Evolutionary conservation across 352 stramenopile species (phyloP).

Genomic region (Phytophthora fragariaefolia): DNA sequence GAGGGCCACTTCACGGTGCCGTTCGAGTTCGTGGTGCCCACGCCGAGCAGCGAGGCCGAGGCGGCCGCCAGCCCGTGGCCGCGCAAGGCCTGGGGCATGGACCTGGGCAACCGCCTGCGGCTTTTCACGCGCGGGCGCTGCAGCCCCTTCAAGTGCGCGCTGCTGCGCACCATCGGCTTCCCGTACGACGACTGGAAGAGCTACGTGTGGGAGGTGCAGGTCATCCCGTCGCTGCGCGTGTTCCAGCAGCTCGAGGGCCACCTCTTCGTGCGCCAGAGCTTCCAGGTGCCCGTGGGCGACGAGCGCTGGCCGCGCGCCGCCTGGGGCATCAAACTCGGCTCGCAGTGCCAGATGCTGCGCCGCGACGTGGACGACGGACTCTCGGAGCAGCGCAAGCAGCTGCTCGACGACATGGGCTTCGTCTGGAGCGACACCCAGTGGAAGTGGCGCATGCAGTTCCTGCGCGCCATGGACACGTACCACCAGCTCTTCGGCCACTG

Average conservation of each 20-base stretch:
- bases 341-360: conserved; percentile 91
- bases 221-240: conserved; percentile 72
- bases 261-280: conserved; percentile 91
- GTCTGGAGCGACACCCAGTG: conserved; percentile 74
- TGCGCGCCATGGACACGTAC: conserved; percentile 80
- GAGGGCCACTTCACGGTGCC: conserved; percentile 83
- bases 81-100: conserved; percentile 50
- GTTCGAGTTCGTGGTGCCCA: conserved; percentile 60
- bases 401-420: conserved; percentile 72
- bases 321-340: conserved; percentile 91
- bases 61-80: conserved; percentile 41
- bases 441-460: conserved; percentile 68
- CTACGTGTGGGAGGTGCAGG: conserved; percentile 77
- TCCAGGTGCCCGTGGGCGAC: conserved; percentile 80
- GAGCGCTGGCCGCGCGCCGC: conserved; percentile 83
- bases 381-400: conserved; percentile 38
- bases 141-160: conserved; percentile 60
- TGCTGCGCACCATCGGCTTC: conserved; percentile 72
- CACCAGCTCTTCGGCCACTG: conserved; percentile 86
- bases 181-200: conserved; percentile 70
- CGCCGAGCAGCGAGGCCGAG: conserved; percentile 5
- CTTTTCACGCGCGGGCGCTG: conserved; percentile 66
- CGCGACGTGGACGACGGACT: conserved; percentile 37
- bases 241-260: conserved; percentile 92
- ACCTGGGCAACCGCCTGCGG: conserved; percentile 57